Base-by-base conservation (phyloP, 192 early-diverging fungal genomes). In the Coemansia interrupta region DNA sequence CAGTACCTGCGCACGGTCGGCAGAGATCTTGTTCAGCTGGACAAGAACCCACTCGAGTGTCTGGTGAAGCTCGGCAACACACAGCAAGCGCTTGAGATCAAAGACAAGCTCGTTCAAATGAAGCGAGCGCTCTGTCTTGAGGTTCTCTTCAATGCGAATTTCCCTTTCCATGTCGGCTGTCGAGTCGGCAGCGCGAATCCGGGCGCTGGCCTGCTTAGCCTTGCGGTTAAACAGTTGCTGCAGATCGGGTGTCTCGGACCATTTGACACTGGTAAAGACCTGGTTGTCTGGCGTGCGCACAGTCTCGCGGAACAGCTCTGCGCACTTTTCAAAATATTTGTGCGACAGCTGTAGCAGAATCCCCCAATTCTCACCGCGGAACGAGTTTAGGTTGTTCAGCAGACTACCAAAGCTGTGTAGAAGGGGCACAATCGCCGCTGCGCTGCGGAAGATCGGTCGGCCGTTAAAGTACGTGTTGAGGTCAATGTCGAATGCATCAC, bases 41-140 rank as follows among this genome's bases (percentile, higher is more conserved):
- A 54, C 50, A 2, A 74, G 55, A 26, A 73, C 56, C 77, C 80
- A 80, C 65, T 93, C 92, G 57, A 95, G 78, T 43, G 88, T 91
- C 49, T 93, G 87, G 66, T 93, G 89, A 63, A 94, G 77, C 58
- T 84, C 82, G 3, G 87, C 90, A 13, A 94, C 49, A 3, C 82
- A 63, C 54, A 85, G 83, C 30, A 97, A 57, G 48, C 82, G 92
- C 57, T 88, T 90, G 18, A 72, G 69, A 38, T 97, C 94, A 47
- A 94, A 86, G n/a, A 97, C 80, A 3, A 97, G 81, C 62, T 97
- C 93, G 56, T 83, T 81, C 12, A 83, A 64, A 47, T 88, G 78
- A 24, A 97, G 81, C 3, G 87, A 86, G 19, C 92, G 72, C 54
- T 92, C 92, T 0, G 84, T 77, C 60, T 94, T 94, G 18, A 94